Conservation (phyloP, 192 early-diverging fungal genomes). For the Glomus cerebriforme region DNA sequence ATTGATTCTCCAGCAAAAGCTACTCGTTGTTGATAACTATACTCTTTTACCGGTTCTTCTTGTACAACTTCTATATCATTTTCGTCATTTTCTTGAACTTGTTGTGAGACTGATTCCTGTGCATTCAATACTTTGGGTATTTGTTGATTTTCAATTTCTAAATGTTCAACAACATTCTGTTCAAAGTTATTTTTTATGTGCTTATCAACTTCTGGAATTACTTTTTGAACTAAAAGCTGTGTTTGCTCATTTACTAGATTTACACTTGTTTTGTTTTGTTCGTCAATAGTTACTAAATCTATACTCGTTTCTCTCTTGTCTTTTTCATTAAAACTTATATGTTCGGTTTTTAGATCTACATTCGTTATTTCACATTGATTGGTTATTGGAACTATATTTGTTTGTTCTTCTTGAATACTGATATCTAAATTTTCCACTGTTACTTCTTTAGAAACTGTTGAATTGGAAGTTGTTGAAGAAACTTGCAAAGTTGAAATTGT, state of each 20-base stretch:
- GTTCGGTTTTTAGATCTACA: not conserved
- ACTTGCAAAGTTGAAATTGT: not conserved
- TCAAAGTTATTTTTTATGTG: not conserved
- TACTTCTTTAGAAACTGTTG: not conserved
- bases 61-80: not conserved
- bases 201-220: not conserved
- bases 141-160: not conserved
- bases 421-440: not conserved
- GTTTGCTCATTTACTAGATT: too few relatives aligned
- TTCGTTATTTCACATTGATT: not conserved
- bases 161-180: not conserved
- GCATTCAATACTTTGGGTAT: not conserved
- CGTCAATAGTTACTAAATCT: too few relatives aligned
- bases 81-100: too few relatives aligned
- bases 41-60: not conserved
- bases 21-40: not conserved
- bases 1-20: not conserved
- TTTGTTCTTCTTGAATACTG: not conserved
- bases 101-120: not conserved
- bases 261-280: too few relatives aligned
- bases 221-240: not conserved
- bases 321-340: not conserved
- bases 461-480: not conserved
- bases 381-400: not conserved
- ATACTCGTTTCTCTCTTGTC: not conserved